Base-by-base conservation (phyloP, 1,284 basidiomycete species). In the Ceratobasidium papillatum region DNA sequence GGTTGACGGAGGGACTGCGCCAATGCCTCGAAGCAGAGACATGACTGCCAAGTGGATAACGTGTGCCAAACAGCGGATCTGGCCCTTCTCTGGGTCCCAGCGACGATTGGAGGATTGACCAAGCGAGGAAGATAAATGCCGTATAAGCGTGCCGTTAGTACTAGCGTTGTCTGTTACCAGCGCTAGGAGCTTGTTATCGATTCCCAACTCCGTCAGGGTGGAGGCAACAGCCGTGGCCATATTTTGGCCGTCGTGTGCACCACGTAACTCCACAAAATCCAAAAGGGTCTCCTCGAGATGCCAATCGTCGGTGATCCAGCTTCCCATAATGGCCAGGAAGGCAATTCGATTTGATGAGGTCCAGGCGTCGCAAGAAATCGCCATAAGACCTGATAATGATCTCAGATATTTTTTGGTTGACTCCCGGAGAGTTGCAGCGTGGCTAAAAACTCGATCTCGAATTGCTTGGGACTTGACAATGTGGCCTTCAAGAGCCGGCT, bases 341-440 rank as follows among this genome's bases (percentile, higher is more conserved):
- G 66, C 75, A 19, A 63, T 75, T 43, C 47, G 69, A 56, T 75
- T 73, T 9, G 45, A 36, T 3, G 69, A 72, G 3, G 69, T 64
- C 75, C 75, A 75, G 14, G 41, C 68, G 54, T 75, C 75, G 34
- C 59, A 73, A 14, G 75, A 58, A 2, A 73, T 34, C 14, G 75
- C 56, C 38, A 75, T 75, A 25, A 52, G 45, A 19, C 71, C 71
- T 14, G 58, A 66, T 2, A 66, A 25, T 0, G 45, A 36, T 14
- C 4, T 54, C 22, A 66, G 19, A n/a, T 54, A 66, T n/a, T 36
- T 27, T 27, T 38, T 27, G n/a, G 64, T 54, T 2, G 27, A 49
- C 27, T 66, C 1, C 3, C 49, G 30, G 4, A 54, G 22, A 1
- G 22, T n/a, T n/a, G 3, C 43, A n/a, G 64, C 51, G 8, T 66